Evolutionary conservation across 75 land plant genomes (phyloP).

Genomic region (Ceratopteris richardii): DNA sequence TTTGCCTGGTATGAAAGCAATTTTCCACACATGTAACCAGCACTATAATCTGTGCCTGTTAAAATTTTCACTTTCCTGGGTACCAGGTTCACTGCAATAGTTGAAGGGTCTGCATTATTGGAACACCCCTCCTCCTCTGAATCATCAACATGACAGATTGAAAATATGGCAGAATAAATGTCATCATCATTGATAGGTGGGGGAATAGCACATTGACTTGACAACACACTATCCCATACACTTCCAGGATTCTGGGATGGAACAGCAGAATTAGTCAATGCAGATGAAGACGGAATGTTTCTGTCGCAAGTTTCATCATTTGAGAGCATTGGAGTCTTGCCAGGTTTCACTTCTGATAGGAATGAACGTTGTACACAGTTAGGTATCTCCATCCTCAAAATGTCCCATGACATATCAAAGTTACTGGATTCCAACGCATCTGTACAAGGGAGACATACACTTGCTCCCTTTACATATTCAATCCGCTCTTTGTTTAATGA

Average conservation of each 20-base stretch:
- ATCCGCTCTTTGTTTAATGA: not conserved
- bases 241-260: not conserved
- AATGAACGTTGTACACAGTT: not conserved
- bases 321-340: too few species aligned
- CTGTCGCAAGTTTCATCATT: too few species aligned
- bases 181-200: constrained; percentile 63
- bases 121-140: not conserved
- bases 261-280: not conserved
- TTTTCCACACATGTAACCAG: constrained; percentile 49
- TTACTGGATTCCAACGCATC: not conserved
- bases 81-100: not conserved
- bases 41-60: constrained; percentile 48
- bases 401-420: not conserved
- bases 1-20: constrained; percentile 19
- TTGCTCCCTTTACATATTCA: not conserved
- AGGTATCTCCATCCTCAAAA: not conserved
- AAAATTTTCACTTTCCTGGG: not conserved
- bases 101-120: too few species aligned
- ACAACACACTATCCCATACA: constrained; percentile 34
- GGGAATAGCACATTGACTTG: constrained; percentile 35
- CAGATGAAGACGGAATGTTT: too few species aligned
- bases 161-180: constrained; percentile 46
- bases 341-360: too few species aligned
- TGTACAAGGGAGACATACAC: not conserved
- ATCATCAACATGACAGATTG: not conserved